phyloP scores from a whole-genome alignment of 2,329 filamentous ascomycete genomes.

The Cadophora luteo-olivacea region DNA sequence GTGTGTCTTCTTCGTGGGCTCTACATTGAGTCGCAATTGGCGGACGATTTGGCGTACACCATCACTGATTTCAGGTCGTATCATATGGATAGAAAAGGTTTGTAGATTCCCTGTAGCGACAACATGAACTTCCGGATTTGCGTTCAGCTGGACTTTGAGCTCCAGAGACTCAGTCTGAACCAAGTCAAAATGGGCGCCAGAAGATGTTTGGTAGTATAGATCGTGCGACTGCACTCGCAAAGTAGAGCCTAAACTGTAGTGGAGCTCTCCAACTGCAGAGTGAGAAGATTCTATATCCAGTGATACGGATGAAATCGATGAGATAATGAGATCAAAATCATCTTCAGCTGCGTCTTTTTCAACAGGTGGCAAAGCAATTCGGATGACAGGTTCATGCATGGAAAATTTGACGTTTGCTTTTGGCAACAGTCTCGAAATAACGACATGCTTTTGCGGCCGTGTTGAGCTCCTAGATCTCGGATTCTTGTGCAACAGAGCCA shows the following conservation, averaged over 20 bases:
- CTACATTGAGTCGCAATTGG: constrained; percentile 76
- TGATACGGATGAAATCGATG: constrained; percentile 91
- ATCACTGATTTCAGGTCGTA: constrained; percentile 90
- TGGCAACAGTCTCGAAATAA: constrained; percentile 90
- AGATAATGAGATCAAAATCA: constrained; percentile 95
- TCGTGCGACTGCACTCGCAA: constrained; percentile 85
- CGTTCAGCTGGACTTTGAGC: constrained; percentile 82
- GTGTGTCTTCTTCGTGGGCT: constrained; percentile 63
- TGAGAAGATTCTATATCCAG: constrained; percentile 97
- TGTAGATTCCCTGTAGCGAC: constrained; percentile 80
- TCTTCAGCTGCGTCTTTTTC: constrained; percentile 68
- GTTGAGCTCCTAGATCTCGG: constrained; percentile 50
- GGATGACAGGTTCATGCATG: constrained; percentile 92
- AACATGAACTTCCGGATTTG: constrained; percentile 84
- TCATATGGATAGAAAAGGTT: constrained; percentile 87
- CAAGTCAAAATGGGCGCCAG: constrained; percentile 83
- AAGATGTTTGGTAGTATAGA: constrained; percentile 91
- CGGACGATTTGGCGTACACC: constrained; percentile 90
- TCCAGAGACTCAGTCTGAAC: constrained; percentile 89
- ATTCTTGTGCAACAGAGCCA: constrained; percentile 73
- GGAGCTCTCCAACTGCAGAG: constrained; percentile 79
- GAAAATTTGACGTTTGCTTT: constrained; percentile 96
- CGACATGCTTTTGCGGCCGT: constrained; percentile 61
- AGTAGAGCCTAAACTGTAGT: constrained; percentile 85
- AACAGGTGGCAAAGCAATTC: constrained; percentile 85